Evolutionary conservation across 2,329 filamentous ascomycete species (phyloP).

Genomic region (Colletotrichum sp.): DNA sequence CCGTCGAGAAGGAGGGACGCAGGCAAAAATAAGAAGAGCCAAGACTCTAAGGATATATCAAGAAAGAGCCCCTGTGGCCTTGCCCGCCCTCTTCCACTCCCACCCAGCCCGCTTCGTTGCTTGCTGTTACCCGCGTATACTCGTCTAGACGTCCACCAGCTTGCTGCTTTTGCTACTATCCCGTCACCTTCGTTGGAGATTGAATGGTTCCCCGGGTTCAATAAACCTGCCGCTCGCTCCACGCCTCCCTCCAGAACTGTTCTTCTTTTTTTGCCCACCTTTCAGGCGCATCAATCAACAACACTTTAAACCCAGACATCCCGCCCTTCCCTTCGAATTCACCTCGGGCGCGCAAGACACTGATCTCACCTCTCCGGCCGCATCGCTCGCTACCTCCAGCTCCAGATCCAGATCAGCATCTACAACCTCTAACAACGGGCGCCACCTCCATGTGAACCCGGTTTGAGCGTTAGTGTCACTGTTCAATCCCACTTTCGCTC

Average conservation of each 20-base stretch:
- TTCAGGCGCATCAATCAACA: neutral
- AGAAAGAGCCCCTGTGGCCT: slow-evolving; percentile 17
- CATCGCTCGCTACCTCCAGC: neutral
- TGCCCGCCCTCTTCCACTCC: neutral
- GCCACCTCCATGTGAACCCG: slow-evolving; percentile 1
- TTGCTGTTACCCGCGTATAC: neutral
- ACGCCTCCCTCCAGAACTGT: neutral
- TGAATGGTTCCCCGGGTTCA: slow-evolving; percentile 3
- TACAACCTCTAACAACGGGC: slow-evolving; percentile 2
- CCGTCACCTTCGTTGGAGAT: slow-evolving; percentile 14
- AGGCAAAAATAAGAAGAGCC: neutral
- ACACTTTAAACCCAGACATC: neutral
- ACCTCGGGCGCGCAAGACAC: neutral
- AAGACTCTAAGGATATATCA: slow-evolving; percentile 17
- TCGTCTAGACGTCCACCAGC: neutral
- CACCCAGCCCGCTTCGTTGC: neutral
- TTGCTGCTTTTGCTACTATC: neutral
- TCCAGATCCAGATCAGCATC: neutral
- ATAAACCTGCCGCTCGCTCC: slow-evolving; percentile 9
- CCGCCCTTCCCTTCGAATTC: neutral
- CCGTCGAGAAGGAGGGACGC: neutral
- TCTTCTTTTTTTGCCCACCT: neutral
- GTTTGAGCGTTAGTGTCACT: slow-evolving; percentile 2
- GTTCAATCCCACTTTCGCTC: slow-evolving; percentile 5
- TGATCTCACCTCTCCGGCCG: neutral